These are phyloP conservation scores for Tricholoma saponaceum DNA, from an alignment of 768 basidiomycete species.

Conservation along the genomic window DNA sequence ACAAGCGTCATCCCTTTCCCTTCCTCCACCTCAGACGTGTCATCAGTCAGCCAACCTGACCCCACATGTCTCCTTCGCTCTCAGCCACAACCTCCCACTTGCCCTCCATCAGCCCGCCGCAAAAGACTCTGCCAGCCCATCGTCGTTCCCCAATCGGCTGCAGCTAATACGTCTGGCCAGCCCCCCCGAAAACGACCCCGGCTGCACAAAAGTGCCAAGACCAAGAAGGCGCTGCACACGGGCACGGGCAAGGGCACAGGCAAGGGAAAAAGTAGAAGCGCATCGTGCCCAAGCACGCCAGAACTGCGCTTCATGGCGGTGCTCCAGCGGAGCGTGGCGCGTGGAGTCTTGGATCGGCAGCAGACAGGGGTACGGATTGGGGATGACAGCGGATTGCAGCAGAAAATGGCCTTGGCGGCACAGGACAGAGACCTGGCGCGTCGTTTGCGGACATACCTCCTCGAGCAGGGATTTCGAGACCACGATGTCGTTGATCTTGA, in stretches of 20 bases:
- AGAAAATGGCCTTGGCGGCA: conserved; percentile 7
- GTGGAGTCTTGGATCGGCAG: conserved; percentile 11
- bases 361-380: background rate
- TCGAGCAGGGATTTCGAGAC: conserved; percentile 10
- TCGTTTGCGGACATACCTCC: conserved; percentile 14
- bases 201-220: conserved; percentile 9
- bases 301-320: conserved; percentile 15
- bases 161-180: conserved; percentile 11
- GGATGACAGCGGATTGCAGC: background rate
- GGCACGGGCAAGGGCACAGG: background rate
- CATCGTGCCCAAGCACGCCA: conserved; percentile 5
- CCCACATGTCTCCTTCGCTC: conserved; percentile 13
- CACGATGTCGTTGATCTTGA: conserved; percentile 12
- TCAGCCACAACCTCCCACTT: conserved; percentile 9
- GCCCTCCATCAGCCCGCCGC: conserved; percentile 3
- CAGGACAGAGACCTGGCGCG: conserved; percentile 17
- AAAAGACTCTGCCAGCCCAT: conserved; percentile 3
- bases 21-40: conserved; percentile 9
- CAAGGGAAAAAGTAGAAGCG: background rate
- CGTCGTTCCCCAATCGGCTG: conserved; percentile 3
- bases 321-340: conserved; percentile 16
- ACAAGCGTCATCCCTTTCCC: conserved; percentile 17
- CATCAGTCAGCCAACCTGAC: conserved; percentile 16
- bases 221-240: background rate
- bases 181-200: conserved; percentile 20